Percentiles rank a stretch among this genome's conserved stretches.
Conservation (phyloP, 192 early-diverging fungal genomes). For the Coemansia sp. region DNA sequence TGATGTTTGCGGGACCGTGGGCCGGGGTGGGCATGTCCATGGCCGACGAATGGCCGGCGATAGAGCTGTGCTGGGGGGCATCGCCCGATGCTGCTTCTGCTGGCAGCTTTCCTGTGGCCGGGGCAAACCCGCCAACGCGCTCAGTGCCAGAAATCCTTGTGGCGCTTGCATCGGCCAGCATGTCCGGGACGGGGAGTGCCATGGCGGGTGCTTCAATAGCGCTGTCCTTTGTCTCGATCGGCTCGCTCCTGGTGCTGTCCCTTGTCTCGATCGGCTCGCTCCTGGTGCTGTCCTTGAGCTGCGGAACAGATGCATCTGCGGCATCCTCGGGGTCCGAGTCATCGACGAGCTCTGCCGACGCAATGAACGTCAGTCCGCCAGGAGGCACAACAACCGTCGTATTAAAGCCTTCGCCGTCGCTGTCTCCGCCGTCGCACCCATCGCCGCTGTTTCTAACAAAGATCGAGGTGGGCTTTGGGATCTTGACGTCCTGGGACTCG, state of each 20-base stretch:
- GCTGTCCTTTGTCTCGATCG: background rate
- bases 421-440: background rate
- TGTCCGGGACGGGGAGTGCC: background rate
- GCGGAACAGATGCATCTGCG: background rate
- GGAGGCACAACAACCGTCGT: conserved; percentile 40
- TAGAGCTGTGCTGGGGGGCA: background rate
- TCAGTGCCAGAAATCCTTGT: conserved; percentile 2
- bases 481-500: background rate
- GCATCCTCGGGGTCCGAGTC: conserved; percentile 21
- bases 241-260: background rate
- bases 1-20: conserved; percentile 5
- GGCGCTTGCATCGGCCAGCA: background rate
- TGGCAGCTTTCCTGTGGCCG: conserved; percentile 7
- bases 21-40: conserved; percentile 29
- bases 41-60: background rate
- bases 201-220: background rate
- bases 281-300: background rate
- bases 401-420: conserved; percentile 1
- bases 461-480: conserved; percentile 1
- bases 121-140: conserved; percentile 36
- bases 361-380: conserved; percentile 47
- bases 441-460: background rate
- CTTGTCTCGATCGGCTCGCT: background rate
- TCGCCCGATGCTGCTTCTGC: background rate
- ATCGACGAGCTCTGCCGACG: conserved; percentile 29